Base-by-base conservation (phyloP, 1,284 basidiomycete genomes). In the Boletus hoseneyae region DNA sequence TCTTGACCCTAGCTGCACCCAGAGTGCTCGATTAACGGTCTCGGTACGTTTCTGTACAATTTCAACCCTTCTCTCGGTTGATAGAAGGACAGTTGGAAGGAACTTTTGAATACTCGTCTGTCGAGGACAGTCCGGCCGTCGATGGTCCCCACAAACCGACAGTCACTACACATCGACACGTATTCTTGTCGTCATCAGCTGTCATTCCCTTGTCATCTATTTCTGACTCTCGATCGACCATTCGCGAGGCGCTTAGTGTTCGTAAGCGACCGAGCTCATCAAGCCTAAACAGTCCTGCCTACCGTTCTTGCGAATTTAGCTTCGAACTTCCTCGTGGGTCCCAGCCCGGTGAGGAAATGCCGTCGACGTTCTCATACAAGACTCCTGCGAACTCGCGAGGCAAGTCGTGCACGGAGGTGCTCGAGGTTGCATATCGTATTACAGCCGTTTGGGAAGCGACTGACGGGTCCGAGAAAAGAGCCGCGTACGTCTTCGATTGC, bases 401-500 rank as follows among this genome's bases (percentile, higher is more conserved):
- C 11, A 63, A 67, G 19, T 58, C 72, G 0, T 67, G 68, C 48
- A 72, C 72, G 48, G 78, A 77, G 52, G 67, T 68, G 37, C 62
- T 73, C 8, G 70, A 76, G 43, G 65, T 87, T 5, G 66, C 73
- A 36, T 88, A 87, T 60, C 74, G 70, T 50, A 60, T 87, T 18
- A 69, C 70, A 11, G 80, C 75, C 8, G 57, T 71, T n/a, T 87
- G 85, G 83, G 79, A 85, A 60, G 71, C 79, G 8, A 69, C 59
- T 41, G 75, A 80, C 50, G 66, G 68, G 12, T 63, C 60, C 42
- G 73, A 73, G 44, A 67, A 72, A 48, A 68, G 70, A 33, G 73
- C 73, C 15, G 67, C 73, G 84, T 86, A 69, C 45, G 82, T 56
- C 29, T 30, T 30, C 27, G 11, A 23, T 29, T 9, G 10, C 19